Conservation (phyloP, 2,329 filamentous ascomycete genomes). For the Parastagonospora avenae region DNA sequence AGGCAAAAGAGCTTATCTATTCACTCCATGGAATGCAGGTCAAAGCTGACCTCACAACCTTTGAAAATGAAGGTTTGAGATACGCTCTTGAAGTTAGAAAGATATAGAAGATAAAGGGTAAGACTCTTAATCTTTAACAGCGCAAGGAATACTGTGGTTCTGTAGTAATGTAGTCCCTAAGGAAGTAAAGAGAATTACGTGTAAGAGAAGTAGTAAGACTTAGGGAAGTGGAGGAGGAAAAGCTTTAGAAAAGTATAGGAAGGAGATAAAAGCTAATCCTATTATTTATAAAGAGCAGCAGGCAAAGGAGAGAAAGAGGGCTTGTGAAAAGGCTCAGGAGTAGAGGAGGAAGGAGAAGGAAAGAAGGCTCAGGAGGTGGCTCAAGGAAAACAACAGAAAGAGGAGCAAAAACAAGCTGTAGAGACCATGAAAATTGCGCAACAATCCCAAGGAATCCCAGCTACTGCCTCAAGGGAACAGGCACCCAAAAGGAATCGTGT, state of each 20-base stretch:
- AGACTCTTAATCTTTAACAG: conserved; percentile 7
- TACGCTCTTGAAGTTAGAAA: conserved; percentile 12
- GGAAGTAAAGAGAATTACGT: neutral
- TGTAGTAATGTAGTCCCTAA: conserved; percentile 10
- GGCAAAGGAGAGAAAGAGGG: too few relatives aligned
- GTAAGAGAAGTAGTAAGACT: too few relatives aligned
- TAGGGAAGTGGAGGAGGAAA: too few relatives aligned
- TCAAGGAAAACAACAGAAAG: neutral
- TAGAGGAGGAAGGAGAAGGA: neutral
- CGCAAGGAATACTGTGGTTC: conserved; percentile 8
- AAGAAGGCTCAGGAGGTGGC: neutral
- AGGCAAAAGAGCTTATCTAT: too few relatives aligned
- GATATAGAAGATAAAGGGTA: conserved; percentile 6
- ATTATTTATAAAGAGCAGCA: too few relatives aligned
- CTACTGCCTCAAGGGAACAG: neutral
- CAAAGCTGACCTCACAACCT: neutral
- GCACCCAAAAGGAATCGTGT: neutral
- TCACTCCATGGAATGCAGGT: conserved; percentile 1
- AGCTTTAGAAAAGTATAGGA: too few relatives aligned
- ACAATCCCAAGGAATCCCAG: neutral
- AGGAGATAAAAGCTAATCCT: too few relatives aligned
- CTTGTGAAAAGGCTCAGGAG: too few relatives aligned
- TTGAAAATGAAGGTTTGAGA: conserved; percentile 3
- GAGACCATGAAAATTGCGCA: too few relatives aligned
- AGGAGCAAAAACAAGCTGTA: too few relatives aligned